Evolutionary conservation across 768 basidiomycete genomes (phyloP).

Genomic region (Cystobasidium ongulense): DNA sequence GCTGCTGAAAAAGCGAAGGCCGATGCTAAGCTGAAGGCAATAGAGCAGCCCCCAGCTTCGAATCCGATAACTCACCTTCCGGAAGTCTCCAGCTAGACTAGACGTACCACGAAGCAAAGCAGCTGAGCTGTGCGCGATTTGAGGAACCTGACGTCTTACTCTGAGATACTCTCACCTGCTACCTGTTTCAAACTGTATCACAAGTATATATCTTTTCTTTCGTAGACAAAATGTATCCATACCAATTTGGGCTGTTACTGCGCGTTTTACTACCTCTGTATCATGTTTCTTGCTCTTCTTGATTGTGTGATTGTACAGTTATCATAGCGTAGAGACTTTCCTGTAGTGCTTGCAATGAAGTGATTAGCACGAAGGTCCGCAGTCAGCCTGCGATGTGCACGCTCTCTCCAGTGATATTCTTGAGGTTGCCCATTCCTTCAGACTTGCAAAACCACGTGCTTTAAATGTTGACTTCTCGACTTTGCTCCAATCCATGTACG

Average conservation of each 20-base stretch:
- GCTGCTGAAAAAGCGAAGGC: constrained; percentile 13
- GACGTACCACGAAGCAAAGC: background rate
- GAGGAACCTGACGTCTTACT: too few relatives aligned
- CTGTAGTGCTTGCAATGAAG: too few relatives aligned
- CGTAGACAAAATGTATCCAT: background rate
- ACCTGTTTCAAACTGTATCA: too few relatives aligned
- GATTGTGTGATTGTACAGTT: background rate
- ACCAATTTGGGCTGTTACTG: background rate
- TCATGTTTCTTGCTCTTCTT: background rate
- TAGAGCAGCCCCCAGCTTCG: background rate
- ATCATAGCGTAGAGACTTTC: background rate
- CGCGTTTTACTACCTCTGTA: background rate
- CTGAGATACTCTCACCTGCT: background rate
- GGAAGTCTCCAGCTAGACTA: background rate
- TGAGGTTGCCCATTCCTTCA: too few relatives aligned
- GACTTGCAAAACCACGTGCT: background rate
- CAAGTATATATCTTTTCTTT: background rate
- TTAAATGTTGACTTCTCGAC: background rate
- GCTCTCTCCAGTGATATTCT: too few relatives aligned
- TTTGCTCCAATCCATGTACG: background rate
- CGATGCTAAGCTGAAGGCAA: background rate
- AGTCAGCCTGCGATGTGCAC: too few relatives aligned
- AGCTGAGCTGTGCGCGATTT: too few relatives aligned
- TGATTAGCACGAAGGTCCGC: too few relatives aligned
- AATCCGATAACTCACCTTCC: background rate